Evolutionary conservation across 805 yeast species (phyloP).

Genomic region (Metschnikowia henanensis): DNA sequence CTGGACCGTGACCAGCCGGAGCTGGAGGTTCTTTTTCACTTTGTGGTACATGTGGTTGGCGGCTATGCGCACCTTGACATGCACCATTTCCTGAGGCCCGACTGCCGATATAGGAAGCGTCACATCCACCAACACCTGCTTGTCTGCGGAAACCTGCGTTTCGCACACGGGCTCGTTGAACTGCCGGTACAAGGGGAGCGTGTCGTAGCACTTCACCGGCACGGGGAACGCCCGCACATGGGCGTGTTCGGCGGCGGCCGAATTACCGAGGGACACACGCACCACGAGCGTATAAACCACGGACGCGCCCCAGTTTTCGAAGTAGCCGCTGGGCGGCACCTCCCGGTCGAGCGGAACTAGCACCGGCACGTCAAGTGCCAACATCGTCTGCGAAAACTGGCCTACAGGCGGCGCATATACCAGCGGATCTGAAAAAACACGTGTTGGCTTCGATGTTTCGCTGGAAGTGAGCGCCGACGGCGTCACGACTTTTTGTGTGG

Average conservation of each 20-base stretch:
- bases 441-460: slow-evolving; percentile 33
- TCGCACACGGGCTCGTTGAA: slow-evolving; percentile 53
- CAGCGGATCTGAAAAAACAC: slow-evolving; percentile 35
- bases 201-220: slow-evolving; percentile 54
- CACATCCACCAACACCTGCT: slow-evolving; percentile 46
- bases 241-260: slow-evolving; percentile 29
- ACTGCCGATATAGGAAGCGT: slow-evolving; percentile 51
- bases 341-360: slow-evolving; percentile 57
- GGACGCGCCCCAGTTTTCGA: slow-evolving; percentile 46
- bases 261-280: slow-evolving; percentile 32
- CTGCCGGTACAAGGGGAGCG: slow-evolving; percentile 55
- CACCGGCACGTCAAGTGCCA: slow-evolving; percentile 61
- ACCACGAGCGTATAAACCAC: slow-evolving; percentile 48
- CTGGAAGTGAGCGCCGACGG: slow-evolving; percentile 40
- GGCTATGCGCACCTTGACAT: slow-evolving; percentile 38
- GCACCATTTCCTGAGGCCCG: slow-evolving; percentile 54
- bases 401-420: slow-evolving; percentile 41
- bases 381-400: slow-evolving; percentile 37
- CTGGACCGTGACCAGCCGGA: slow-evolving; percentile 48
- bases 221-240: slow-evolving; percentile 46
- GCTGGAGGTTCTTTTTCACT: slow-evolving; percentile 31
- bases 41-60: slow-evolving; percentile 37
- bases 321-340: slow-evolving; percentile 52
- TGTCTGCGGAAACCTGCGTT: slow-evolving; percentile 46
- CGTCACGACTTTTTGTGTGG: slow-evolving; percentile 48